Evolutionary conservation across 2,329 filamentous ascomycete species (phyloP).

Genomic region (Ophiocordyceps australis): DNA sequence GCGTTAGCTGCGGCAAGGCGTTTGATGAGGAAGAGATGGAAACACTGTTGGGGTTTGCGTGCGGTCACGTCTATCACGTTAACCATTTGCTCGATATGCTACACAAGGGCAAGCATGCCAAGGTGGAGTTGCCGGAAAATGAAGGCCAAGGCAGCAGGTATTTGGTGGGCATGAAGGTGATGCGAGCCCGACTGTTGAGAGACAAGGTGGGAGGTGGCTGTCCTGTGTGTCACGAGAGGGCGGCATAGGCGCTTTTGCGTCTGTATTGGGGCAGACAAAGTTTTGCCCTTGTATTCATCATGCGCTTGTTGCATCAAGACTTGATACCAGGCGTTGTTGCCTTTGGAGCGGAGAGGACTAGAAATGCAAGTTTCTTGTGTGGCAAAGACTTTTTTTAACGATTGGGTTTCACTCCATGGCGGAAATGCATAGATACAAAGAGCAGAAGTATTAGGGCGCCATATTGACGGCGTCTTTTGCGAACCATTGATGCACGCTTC

Average conservation of each 20-base stretch:
- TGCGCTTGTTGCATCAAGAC: too few relatives aligned
- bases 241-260: too few relatives aligned
- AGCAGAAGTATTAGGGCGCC: slow-evolving; percentile 1
- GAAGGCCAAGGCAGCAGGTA: slow-evolving; percentile 28
- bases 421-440: slow-evolving; percentile 1
- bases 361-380: slow-evolving; percentile 3
- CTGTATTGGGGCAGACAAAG: too few relatives aligned
- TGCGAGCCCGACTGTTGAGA: slow-evolving; percentile 60
- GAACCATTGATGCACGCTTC: slow-evolving; percentile 1
- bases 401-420: neutral
- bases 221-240: slow-evolving; percentile 29
- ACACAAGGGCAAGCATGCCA: slow-evolving; percentile 23
- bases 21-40: slow-evolving; percentile 47
- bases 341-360: too few relatives aligned
- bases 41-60: slow-evolving; percentile 63
- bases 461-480: slow-evolving; percentile 1
- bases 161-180: slow-evolving; percentile 74
- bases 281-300: too few relatives aligned
- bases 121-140: slow-evolving; percentile 25
- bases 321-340: too few relatives aligned
- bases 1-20: slow-evolving; percentile 35
- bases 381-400: slow-evolving; percentile 1
- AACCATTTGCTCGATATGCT: slow-evolving; percentile 45
- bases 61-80: slow-evolving; percentile 67
- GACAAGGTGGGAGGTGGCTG: slow-evolving; percentile 51